phyloP scores from a whole-genome alignment of 768 basidiomycete genomes.

The Bullera alba region DNA sequence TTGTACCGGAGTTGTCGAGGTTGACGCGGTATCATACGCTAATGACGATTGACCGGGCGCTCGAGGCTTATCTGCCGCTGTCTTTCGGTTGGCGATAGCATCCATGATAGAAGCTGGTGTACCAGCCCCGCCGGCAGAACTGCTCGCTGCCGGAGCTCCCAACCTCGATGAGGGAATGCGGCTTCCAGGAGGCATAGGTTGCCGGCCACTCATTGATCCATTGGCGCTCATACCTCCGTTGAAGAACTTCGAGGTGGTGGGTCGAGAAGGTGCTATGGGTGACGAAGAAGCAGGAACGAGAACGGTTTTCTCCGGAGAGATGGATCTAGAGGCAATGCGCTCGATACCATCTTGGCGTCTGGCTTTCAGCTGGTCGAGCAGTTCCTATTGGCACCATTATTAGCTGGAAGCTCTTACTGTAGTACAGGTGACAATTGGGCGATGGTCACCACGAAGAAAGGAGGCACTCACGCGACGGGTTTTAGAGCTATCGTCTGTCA shows the following conservation, averaged over 20 bases:
- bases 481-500: too few species aligned
- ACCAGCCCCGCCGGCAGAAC: neutral
- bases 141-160: neutral
- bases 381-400: too few species aligned
- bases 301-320: neutral
- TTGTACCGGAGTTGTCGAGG: neutral
- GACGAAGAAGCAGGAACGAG: conserved; percentile 5
- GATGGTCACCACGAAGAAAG: too few species aligned
- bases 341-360: too few species aligned
- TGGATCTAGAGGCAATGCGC: neutral
- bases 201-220: neutral
- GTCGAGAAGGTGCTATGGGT: neutral
- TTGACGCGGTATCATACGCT: conserved; percentile 3
- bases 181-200: neutral
- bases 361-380: neutral
- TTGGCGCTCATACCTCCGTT: neutral
- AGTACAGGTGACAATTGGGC: too few species aligned
- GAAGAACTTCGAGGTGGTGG: neutral
- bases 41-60: conserved; percentile 1
- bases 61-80: neutral
- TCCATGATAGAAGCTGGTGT: conserved; percentile 6
- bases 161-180: conserved; percentile 4
- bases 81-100: conserved; percentile 1
- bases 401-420: too few species aligned
- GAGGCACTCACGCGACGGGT: too few species aligned